Evolutionary conservation across 305 asterid genomes (phyloP), one percentile per base, ranked within the genome.

Genomic region (Vinca major): DNA sequence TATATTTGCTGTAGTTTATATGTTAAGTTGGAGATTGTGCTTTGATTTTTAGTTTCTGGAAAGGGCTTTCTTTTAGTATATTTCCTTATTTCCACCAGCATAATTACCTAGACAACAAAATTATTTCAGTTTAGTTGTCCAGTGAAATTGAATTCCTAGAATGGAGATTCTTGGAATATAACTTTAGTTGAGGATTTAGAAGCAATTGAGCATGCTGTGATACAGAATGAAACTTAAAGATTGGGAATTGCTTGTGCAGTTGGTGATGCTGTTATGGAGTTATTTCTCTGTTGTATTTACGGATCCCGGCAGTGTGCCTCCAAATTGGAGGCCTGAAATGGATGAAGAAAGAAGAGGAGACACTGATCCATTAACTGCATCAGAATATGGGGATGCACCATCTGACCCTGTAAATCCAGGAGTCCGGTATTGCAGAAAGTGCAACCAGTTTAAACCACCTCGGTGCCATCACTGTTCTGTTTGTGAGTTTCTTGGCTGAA

Each of bases 381-480:
- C 87, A 12, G 97, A 89, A 64, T 90, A 84, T 71, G 80, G 80
- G 44, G 58, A 68, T 36, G 63, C 75, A 41, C 76, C 84, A 39
- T 58, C 79, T 36, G 90, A 87, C 53, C 67, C 81, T 21, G 87
- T 81, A 60, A 82, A 85, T 65, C 78, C 85, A 47, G 76, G 85
- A 75, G 63, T 85, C 47, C 94, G 99, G 45, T 83, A 74, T 70
- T 93, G 99, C 81, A 81, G 93, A 70, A 93, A 93, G 80, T 93
- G 99, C 86, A 93, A 86, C 85, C 97, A 89, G 86, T 78, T 85
- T 78, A 93, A 93, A 74, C 97, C 99, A 71, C 96, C 99, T 66
- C 94, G 99, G 55, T 93, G 99, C 83, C 99, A 91, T 83, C 99
- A 93, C 77, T 93, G 99, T 81, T 93, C 99, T 82, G 96, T 93